Conservation (phyloP, 352 stramenopile genomes). For the Globisporangium radiosum region DNA sequence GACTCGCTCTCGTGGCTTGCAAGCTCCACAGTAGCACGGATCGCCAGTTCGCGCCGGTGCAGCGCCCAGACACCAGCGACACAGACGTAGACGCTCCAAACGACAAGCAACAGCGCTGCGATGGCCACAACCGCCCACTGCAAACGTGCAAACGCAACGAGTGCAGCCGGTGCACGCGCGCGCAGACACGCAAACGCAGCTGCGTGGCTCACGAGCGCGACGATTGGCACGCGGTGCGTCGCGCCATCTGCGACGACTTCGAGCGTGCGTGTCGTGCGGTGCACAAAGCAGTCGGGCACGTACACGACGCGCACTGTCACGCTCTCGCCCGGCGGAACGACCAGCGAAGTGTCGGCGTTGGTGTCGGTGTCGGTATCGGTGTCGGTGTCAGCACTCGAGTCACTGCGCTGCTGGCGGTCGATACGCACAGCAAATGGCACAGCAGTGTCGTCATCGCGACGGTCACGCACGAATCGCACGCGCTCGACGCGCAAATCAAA, state of each 20-base stretch:
- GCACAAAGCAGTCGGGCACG: conserved; percentile 19
- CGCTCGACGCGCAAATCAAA: conserved; percentile 1
- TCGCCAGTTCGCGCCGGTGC: neutral
- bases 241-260: conserved; percentile 23
- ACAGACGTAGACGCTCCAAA: conserved; percentile 2
- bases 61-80: neutral
- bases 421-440: conserved; percentile 3
- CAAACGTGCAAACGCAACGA: conserved; percentile 6
- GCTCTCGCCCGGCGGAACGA: neutral
- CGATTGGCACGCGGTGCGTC: conserved; percentile 19
- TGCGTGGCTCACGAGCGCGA: conserved; percentile 7
- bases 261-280: conserved; percentile 17
- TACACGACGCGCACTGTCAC: conserved; percentile 10
- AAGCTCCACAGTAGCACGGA: neutral
- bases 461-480: neutral
- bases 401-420: neutral
- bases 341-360: neutral
- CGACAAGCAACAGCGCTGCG: neutral
- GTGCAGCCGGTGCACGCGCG: conserved; percentile 11
- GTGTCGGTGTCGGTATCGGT: no score
- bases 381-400: neutral
- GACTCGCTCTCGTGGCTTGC: no score
- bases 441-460: neutral
- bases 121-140: conserved; percentile 13
- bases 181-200: conserved; percentile 25